Percentiles rank a stretch among this genome's conserved stretches.
These are phyloP conservation scores for Skeletonema menzelii DNA, from an alignment of 108 stramenopile species.

Conservation along the genomic window DNA sequence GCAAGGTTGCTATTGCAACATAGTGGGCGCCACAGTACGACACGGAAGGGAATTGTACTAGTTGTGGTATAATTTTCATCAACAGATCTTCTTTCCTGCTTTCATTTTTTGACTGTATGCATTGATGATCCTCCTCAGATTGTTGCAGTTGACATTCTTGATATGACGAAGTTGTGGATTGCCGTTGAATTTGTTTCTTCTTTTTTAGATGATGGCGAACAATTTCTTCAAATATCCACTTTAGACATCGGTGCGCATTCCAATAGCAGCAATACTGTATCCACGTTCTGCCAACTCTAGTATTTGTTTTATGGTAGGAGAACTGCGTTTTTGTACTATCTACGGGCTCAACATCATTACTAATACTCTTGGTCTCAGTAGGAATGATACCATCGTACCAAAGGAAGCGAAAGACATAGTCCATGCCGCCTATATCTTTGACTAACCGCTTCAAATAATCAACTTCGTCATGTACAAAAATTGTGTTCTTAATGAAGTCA, in stretches of 20 bases:
- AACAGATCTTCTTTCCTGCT: not conserved
- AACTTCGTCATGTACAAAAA: conserved; percentile 23
- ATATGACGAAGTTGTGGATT: not conserved
- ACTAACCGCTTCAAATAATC: conserved; percentile 29
- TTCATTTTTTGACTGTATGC: not conserved
- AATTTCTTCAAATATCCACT: conserved; percentile 36
- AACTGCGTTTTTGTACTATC: not conserved
- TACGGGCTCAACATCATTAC: not conserved
- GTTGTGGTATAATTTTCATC: conserved; percentile 15
- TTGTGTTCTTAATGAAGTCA: conserved; percentile 25
- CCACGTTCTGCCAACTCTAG: conserved; percentile 31
- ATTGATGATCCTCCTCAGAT: not conserved
- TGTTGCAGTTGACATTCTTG: not conserved
- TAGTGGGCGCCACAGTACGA: conserved; percentile 33
- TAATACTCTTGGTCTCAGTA: not conserved
- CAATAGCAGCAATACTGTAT: conserved; percentile 42
- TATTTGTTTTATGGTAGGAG: not conserved
- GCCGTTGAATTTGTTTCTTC: not conserved
- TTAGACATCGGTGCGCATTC: conserved; percentile 36
- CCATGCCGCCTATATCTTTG: conserved; percentile 26
- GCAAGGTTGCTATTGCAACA: conserved; percentile 34
- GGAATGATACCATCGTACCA: conserved; percentile 46
- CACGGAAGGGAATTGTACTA: conserved; percentile 28
- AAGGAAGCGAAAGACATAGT: conserved; percentile 37
- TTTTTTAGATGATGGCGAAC: conserved; percentile 18